Conservation (phyloP, 2,329 filamentous ascomycete genomes). For the Xylariaceae sp. region DNA sequence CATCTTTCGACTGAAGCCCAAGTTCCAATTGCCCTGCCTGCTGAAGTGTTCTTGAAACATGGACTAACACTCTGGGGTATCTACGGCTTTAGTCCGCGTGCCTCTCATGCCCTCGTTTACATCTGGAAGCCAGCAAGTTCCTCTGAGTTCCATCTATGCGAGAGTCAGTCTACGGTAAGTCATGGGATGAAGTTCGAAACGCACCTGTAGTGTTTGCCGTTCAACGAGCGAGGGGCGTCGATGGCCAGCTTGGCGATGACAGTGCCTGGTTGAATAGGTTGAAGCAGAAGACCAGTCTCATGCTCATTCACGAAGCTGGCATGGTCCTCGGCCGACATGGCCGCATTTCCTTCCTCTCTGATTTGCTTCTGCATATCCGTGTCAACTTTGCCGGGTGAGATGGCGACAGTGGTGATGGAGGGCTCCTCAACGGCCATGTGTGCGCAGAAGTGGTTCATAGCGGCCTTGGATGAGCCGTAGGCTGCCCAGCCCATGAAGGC, state of each 20-base stretch:
- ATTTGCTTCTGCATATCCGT: conserved; percentile 88
- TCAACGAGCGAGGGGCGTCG: conserved; percentile 59
- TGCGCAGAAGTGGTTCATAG: conserved; percentile 69
- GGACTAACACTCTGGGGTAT: conserved; percentile 13
- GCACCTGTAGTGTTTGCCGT: conserved; percentile 69
- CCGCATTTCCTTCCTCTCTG: conserved; percentile 51
- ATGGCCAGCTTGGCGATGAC: conserved; percentile 78
- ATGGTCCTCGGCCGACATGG: conserved; percentile 55
- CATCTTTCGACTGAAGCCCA: conserved; percentile 73
- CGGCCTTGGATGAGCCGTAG: conserved; percentile 80
- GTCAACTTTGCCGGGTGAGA: conserved; percentile 77
- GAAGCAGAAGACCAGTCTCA: conserved; percentile 65
- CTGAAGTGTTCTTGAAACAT: not conserved
- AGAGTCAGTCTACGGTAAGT: conserved; percentile 24
- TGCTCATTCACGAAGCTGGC: conserved; percentile 64
- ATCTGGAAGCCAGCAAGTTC: conserved; percentile 50
- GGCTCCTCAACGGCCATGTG: conserved; percentile 75
- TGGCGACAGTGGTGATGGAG: conserved; percentile 63
- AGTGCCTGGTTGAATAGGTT: conserved; percentile 76
- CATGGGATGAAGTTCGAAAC: conserved; percentile 27
- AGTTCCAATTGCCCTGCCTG: conserved; percentile 26
- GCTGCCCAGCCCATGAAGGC: conserved; percentile 70
- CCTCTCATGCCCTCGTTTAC: not conserved
- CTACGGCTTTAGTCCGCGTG: conserved; percentile 5
- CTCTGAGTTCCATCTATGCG: conserved; percentile 45